phyloP scores from a whole-genome alignment of 73 alveolate genomes.

The Breviolum minutum region DNA sequence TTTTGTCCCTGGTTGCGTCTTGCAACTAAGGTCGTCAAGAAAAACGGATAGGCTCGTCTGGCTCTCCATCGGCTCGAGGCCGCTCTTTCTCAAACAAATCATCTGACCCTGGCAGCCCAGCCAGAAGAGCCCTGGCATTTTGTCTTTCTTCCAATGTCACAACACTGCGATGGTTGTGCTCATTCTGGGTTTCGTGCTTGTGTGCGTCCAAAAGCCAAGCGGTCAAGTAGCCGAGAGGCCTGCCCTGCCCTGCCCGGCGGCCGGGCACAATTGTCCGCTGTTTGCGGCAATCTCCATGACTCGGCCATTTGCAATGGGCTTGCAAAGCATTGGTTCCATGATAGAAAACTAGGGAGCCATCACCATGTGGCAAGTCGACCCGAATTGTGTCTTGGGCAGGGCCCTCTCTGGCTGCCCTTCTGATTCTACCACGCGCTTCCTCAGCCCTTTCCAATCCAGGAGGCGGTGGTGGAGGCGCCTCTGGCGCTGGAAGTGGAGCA shows the following conservation, averaged over 20 bases:
- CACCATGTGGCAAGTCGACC: background rate
- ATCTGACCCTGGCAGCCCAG: background rate
- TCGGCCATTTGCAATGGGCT: background rate
- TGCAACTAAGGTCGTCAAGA: background rate
- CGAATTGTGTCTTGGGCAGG: background rate
- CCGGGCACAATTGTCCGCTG: background rate
- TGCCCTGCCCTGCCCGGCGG: background rate
- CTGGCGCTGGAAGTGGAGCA: background rate
- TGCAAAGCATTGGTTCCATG: background rate
- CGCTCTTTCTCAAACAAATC: background rate
- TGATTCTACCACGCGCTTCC: background rate
- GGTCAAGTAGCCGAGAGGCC: background rate
- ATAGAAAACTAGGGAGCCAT: background rate
- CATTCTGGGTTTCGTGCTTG: background rate
- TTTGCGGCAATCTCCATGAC: background rate
- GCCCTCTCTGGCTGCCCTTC: background rate
- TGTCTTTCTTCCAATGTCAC: background rate
- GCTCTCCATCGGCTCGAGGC: background rate
- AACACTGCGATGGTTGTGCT: background rate
- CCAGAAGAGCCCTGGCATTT: background rate
- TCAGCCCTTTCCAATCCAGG: background rate
- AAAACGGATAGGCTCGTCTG: background rate
- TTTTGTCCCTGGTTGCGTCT: background rate
- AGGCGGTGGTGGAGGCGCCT: background rate
- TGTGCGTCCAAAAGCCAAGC: background rate